These are phyloP conservation scores for Fomes fomentarius DNA, from an alignment of 1,284 basidiomycete species.

Conservation along the genomic window DNA sequence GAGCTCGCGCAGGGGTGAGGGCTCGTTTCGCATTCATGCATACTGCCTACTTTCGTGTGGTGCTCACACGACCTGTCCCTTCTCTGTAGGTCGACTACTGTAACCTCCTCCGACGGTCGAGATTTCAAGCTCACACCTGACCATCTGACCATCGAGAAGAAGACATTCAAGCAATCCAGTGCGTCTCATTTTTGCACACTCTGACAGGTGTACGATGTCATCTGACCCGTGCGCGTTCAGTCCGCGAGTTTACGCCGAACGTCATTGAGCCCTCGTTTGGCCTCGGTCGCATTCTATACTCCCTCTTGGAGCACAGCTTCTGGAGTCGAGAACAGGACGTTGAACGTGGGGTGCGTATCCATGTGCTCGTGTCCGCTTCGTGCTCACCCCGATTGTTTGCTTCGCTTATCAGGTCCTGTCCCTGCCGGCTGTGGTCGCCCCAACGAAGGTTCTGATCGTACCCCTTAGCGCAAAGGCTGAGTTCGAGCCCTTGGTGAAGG, in stretches of 20 bases:
- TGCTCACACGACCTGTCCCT: conserved; percentile 23
- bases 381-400: conserved; percentile 19
- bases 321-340: conserved; percentile 94
- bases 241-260: conserved; percentile 95
- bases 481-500: conserved; percentile 83
- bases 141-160: conserved; percentile 80
- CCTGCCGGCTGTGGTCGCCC: conserved; percentile 89
- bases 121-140: conserved; percentile 78
- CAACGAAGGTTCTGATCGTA: conserved; percentile 95
- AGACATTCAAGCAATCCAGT: conserved; percentile 92
- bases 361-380: conserved; percentile 20
- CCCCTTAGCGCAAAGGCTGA: conserved; percentile 90
- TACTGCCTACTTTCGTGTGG: conserved; percentile 17
- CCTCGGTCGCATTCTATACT: conserved; percentile 95
- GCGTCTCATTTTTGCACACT: conserved; percentile 36
- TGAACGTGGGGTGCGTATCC: conserved; percentile 77
- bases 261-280: conserved; percentile 99
- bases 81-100: conserved; percentile 46
- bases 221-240: conserved; percentile 46
- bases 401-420: conserved; percentile 73
- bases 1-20: conserved; percentile 79
- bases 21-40: conserved; percentile 8
- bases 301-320: conserved; percentile 93
- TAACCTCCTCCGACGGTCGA: conserved; percentile 63
- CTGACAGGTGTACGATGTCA: conserved; percentile 25